Conservation (phyloP, 1,284 basidiomycete species). For the Athelia psychrophila region DNA sequence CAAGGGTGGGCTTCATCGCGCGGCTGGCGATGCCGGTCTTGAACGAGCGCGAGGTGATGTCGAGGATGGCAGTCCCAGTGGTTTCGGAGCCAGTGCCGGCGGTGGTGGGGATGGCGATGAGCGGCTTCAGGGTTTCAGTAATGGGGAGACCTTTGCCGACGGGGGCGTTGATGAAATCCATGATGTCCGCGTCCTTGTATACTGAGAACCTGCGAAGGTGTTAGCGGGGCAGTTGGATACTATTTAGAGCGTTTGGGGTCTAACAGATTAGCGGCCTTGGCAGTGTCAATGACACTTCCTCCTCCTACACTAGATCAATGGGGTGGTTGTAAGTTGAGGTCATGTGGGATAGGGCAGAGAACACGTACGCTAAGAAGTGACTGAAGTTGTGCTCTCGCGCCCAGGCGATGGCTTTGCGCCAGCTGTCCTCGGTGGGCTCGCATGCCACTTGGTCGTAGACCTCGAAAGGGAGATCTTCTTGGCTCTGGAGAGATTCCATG, state of each 20-base stretch:
- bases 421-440: constrained; percentile 92
- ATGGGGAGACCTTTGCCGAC: constrained; percentile 92
- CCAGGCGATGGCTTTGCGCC: constrained; percentile 87
- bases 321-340: constrained; percentile 5
- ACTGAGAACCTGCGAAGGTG: constrained; percentile 60
- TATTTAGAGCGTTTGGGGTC: constrained; percentile 18
- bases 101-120: constrained; percentile 95
- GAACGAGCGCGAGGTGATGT: constrained; percentile 87
- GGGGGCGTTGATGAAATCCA: constrained; percentile 97
- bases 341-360: constrained; percentile 4
- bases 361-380: constrained; percentile 87
- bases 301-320: constrained; percentile 73
- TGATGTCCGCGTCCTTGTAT: constrained; percentile 89
- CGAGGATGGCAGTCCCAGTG: constrained; percentile 96
- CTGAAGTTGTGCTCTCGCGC: constrained; percentile 84
- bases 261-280: constrained; percentile 89
- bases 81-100: constrained; percentile 98
- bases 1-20: constrained; percentile 87
- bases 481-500: constrained; percentile 73
- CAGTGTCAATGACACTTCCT: constrained; percentile 94
- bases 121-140: constrained; percentile 69
- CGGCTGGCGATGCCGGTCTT: constrained; percentile 96
- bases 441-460: constrained; percentile 84
- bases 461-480: constrained; percentile 75
- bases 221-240: constrained; percentile 2